Base-by-base conservation (phyloP, 2,329 filamentous ascomycete species). In the Huntiella decipiens region DNA sequence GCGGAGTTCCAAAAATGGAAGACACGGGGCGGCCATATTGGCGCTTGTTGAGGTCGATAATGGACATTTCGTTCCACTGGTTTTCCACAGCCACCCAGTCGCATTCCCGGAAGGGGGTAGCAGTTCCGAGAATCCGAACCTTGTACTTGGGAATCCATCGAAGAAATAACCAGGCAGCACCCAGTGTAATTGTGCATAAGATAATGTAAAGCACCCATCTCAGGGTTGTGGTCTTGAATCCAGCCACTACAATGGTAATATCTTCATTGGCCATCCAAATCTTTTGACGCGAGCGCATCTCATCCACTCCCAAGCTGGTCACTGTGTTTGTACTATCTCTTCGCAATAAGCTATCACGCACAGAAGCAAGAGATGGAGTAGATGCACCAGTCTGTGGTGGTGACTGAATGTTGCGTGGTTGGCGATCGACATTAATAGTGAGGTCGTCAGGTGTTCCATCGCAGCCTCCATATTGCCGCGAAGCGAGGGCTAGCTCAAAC, bases 61-160 rank as follows among this genome's bases (percentile, higher is more conserved):
- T 73, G 10, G 72, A 69, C 60, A 96, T 82, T 60, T 96, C 88
- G 43, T 82, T 82, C 88, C 91, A 96, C 70, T 96, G 86, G 56
- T 98, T 95, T 71, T 95, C 91, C 52, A 96, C 74, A 22, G 93
- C 87, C 38, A 94, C 79, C 91, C 92, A 98, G 50, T 82, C 71
- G 56, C 84, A 91, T 46, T 82, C 74, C 45, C 71, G 70, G 28
- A 98, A 66, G 2, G 82, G 67, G 12, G 73, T 74, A 4, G 77
- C 64, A 45, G 66, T 71, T 22, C 91, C 91, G 36, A 83, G 67
- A 37, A 96, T 58, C 42, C 70, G 71, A 43, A 96, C 78, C 54
- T 83, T 77, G 84, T 84, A 93, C 49, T 77, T 73, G 4, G 91
- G 92, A 45, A 96, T 61, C 91, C 91, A 98, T 51, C 86, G 74